Percentiles rank a stretch among this genome's conserved stretches.
Conservation (phyloP, 2,329 filamentous ascomycete genomes). For the Microsporum ferrugineum region DNA sequence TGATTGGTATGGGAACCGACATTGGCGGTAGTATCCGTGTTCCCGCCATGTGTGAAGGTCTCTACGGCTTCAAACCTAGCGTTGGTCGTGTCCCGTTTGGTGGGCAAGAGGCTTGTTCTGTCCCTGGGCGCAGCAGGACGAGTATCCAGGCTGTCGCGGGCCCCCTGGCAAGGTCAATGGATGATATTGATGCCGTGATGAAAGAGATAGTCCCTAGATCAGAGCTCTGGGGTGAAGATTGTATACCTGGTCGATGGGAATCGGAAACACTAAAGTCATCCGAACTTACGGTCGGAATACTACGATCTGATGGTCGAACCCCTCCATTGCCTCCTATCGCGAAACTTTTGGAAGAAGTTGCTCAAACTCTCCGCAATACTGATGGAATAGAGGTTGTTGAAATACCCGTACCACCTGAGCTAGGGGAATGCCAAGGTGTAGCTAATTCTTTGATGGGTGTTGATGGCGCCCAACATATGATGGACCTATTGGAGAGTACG, state of each 20-base stretch:
- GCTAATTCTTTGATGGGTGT: conserved; percentile 49
- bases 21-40: conserved; percentile 40
- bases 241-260: conserved; percentile 34
- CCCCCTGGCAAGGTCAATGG: conserved; percentile 30
- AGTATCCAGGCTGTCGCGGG: conserved; percentile 40
- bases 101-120: conserved; percentile 39
- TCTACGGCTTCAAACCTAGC: conserved; percentile 43
- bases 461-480: conserved; percentile 46
- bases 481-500: conserved; percentile 45
- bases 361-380: conserved; percentile 22
- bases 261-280: conserved; percentile 20
- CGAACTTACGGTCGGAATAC: conserved; percentile 32
- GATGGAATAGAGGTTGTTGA: conserved; percentile 47
- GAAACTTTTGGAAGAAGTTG: conserved; percentile 32
- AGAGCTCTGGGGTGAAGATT: conserved; percentile 42
- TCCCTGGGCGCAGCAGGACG: conserved; percentile 39
- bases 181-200: conserved; percentile 39
- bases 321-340: conserved; percentile 31
- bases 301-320: conserved; percentile 32
- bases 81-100: conserved; percentile 41
- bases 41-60: conserved; percentile 41
- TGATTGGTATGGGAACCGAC: conserved; percentile 53
- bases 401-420: conserved; percentile 41
- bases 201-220: conserved; percentile 40
- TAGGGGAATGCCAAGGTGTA: conserved; percentile 46